A percentile compares a stretch with the other conserved stretches of the same genome.
phyloP scores from a whole-genome alignment of 257 asterid species.

The Lantana camara region DNA sequence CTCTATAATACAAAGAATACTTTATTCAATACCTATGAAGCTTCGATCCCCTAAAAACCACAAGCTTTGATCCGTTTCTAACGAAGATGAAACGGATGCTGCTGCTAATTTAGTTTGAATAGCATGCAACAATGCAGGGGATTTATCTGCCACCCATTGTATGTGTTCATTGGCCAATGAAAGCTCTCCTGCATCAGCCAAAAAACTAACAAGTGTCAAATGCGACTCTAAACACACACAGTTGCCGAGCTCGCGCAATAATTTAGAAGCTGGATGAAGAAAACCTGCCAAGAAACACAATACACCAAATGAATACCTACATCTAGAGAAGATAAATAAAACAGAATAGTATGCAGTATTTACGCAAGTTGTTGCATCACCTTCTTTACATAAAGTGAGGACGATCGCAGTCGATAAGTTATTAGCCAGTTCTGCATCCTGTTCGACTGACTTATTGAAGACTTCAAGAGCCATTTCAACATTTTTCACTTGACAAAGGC shows the following conservation, averaged over 20 bases:
- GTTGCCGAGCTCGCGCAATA: slow-evolving; percentile 41
- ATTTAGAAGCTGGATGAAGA: slow-evolving; percentile 44
- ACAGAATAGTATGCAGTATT: neutral
- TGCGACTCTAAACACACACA: slow-evolving; percentile 46
- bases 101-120: slow-evolving; percentile 43
- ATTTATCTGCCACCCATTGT: slow-evolving; percentile 47
- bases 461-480: slow-evolving; percentile 53
- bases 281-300: slow-evolving; percentile 51
- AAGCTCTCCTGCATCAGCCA: slow-evolving; percentile 51
- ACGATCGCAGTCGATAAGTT: slow-evolving; percentile 43
- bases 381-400: slow-evolving; percentile 66
- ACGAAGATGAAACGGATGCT: slow-evolving; percentile 44
- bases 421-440: slow-evolving; percentile 47
- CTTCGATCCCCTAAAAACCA: slow-evolving; percentile 32
- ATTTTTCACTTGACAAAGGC: slow-evolving; percentile 59
- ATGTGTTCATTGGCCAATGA: slow-evolving; percentile 56
- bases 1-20: too few relatives aligned
- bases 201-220: slow-evolving; percentile 49
- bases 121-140: slow-evolving; percentile 46
- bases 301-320: slow-evolving; percentile 4
- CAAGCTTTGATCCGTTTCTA: slow-evolving; percentile 37
- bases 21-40: too few relatives aligned
- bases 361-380: slow-evolving; percentile 33
- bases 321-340: neutral
- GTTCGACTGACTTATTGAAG: slow-evolving; percentile 51